Percentiles rank a stretch among this genome's conserved stretches.
Evolutionary conservation across 1,139 yeast species (phyloP).

Genomic region (Lodderomyces pseudojiufengensis): DNA sequence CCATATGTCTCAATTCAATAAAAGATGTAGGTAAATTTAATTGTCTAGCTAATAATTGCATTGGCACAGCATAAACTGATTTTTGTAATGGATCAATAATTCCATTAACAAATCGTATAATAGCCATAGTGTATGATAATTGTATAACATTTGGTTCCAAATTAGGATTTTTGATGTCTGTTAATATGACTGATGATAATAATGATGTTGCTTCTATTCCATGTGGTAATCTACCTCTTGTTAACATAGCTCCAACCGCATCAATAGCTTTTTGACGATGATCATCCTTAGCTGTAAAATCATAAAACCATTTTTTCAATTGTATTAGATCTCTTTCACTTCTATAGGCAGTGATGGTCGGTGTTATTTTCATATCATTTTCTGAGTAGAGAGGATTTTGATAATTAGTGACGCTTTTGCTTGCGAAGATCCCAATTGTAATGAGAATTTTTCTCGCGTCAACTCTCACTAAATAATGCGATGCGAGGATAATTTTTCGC

Average conservation of each 20-base stretch:
- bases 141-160: constrained; percentile 32
- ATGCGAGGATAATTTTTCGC: too few species aligned
- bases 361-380: constrained; percentile 18
- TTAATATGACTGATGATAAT: constrained; percentile 51
- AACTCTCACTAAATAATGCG: too few species aligned
- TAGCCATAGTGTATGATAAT: constrained; percentile 67
- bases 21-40: constrained; percentile 74
- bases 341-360: constrained; percentile 57
- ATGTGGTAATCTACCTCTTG: constrained; percentile 45
- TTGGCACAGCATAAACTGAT: constrained; percentile 72
- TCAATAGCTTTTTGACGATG: constrained; percentile 31
- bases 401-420: too few species aligned
- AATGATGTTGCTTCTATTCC: constrained; percentile 56
- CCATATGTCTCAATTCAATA: constrained; percentile 87
- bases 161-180: constrained; percentile 13
- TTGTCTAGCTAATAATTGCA: constrained; percentile 68
- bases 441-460: too few species aligned
- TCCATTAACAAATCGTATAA: constrained; percentile 89
- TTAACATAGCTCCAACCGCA: constrained; percentile 42
- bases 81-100: constrained; percentile 84
- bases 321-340: constrained; percentile 45
- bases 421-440: too few species aligned
- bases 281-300: constrained; percentile 25
- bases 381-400: background rate
- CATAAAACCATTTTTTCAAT: constrained; percentile 59